phyloP scores from a whole-genome alignment of 768 basidiomycete genomes.

The Mycena maculata region DNA sequence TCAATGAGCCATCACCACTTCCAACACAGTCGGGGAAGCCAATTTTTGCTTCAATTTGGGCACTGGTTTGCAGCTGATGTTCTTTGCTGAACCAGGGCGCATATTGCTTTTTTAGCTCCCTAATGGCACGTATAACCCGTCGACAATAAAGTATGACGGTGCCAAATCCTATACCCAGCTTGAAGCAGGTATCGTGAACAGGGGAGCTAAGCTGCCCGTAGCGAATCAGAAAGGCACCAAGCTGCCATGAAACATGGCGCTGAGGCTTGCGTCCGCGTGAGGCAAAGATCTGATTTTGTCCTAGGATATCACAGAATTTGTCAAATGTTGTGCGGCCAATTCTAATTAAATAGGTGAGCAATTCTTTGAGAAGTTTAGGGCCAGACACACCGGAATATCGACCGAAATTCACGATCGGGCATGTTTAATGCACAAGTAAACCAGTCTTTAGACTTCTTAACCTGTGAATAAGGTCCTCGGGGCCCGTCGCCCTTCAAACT shows the following conservation, averaged over 20 bases:
- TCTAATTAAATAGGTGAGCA: neutral
- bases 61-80: conserved; percentile 8
- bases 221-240: conserved; percentile 33
- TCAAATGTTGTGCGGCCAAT: conserved; percentile 21
- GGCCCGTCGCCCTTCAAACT: conserved; percentile 13
- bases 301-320: conserved; percentile 21
- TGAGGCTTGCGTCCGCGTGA: conserved; percentile 29
- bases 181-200: conserved; percentile 24
- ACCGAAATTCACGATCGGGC: conserved; percentile 24
- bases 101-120: conserved; percentile 14
- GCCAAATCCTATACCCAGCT: conserved; percentile 37
- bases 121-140: conserved; percentile 28
- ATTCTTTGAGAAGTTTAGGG: neutral
- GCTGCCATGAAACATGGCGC: conserved; percentile 36
- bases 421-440: conserved; percentile 7
- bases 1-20: conserved; percentile 11
- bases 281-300: conserved; percentile 31
- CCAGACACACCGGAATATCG: conserved; percentile 19
- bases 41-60: conserved; percentile 1
- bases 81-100: conserved; percentile 11
- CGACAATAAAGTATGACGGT: conserved; percentile 38
- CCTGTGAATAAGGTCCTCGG: conserved; percentile 25
- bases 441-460: conserved; percentile 11
- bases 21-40: conserved; percentile 12
- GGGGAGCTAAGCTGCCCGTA: conserved; percentile 22